Base-by-base conservation (phyloP, 1,139 yeast genomes). In the Pichia sp. region DNA sequence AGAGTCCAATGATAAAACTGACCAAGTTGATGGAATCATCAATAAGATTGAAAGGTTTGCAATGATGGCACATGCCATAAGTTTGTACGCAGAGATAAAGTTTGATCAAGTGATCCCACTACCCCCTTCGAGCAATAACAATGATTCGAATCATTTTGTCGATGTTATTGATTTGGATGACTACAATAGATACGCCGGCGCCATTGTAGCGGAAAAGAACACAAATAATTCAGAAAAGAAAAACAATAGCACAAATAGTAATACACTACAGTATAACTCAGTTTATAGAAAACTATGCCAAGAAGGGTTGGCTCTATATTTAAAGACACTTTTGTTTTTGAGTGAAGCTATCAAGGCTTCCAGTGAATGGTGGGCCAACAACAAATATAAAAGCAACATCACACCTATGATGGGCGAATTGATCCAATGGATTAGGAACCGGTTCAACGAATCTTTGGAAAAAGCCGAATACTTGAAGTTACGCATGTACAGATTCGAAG, bases 401-500 rank as follows among this genome's bases (percentile, higher is more conserved):
- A 73, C 76, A 7, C 70, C 78, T 1, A 79, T 82, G 56, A 76
- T 93, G 63, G 89, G 89, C 66, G 85, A 87, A 54, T 75, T 89
- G 53, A 97, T 93, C 7, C 97, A 93, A 70, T 91, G 97, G 97
- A 83, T 89, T 9, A 79, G 98, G 58, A 92, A 87, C 56, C 81
- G 84, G 60, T 93, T 91, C 71, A 93, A 93, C 70, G 97, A 91
- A 65, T 81, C 89, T 58, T 76, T 93, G 58, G 96, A 88, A 60
- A 87, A 85, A 67, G 97, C 97, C 0, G 97, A 92, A 64, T 84
- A 80, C 64, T 79, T 88, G 14, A 80, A 82, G 58, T 67, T 80
- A 47, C 74, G 83, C 57, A 64, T 83, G 31, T 79, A 79, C 58
- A 85, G 81, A 52, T 80, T 85, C 0, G 75, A 75, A 48, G 71